Evolutionary conservation across 2,329 filamentous ascomycete species (phyloP), one percentile per base, ranked within the genome.

Genomic region (Seiridium cupressi): DNA sequence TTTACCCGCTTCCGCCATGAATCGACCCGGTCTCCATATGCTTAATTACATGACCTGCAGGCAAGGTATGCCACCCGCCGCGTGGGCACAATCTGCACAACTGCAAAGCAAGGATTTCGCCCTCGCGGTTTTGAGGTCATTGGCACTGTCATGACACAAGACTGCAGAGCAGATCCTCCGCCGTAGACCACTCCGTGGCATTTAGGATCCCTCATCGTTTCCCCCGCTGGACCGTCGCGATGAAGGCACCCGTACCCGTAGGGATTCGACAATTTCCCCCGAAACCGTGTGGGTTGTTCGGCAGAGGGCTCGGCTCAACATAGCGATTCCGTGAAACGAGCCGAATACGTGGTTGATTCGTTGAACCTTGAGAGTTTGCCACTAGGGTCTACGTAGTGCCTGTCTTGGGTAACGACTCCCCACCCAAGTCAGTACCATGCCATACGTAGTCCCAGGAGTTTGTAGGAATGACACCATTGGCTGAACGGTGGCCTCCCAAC

Each of bases 311-410:
- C 54, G 54, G 54, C 38, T 57, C 42, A 34, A n/a, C 13, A 42
- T 9, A 47, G 44, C 42, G 32, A 46, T 48, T 44, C 54, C 32
- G 54, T n/a, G 10, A n/a, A 46, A 42, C 51, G 38, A 44, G 44
- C 51, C 51, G 38, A 55, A 44, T 46, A 57, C 54, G 54, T 34
- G 40, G 54, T 34, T 32, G 38, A 44, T 38, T 55, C 38, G 53
- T 55, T 35, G 49, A 13, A 40, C 18, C 47, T 53, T 35, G 32
- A 53, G 49, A 46, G 8, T 34, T 57, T 44, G 54, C 35, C 26
- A 42, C 54, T 57, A 57, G 54, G 54, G 54, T 57, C 40, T 57
- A 57, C 54, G 54, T 57, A 46, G 35, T 46, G 54, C 54, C 44
- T 57, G 54, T 57, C 54, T 55, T 35, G 53, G 38, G 53, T 55